Base-by-base conservation (phyloP, 2,329 filamentous ascomycete species). In the Thermomyces lanuginosus region DNA sequence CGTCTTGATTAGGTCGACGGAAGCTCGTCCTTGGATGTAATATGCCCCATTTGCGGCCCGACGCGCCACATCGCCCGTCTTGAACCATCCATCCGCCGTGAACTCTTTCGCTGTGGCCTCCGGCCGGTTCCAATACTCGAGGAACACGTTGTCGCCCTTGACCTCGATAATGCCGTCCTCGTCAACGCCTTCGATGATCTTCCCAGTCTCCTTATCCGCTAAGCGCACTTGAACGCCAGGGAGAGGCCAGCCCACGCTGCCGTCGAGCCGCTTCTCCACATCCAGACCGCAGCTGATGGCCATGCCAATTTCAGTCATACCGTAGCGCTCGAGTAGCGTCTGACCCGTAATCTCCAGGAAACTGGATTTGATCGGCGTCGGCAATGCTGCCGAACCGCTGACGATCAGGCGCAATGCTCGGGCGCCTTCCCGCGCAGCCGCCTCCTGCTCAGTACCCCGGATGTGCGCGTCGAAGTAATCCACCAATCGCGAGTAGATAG, bases 1-100 rank as follows among this genome's bases (percentile, higher is more conserved):
- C 1, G 58, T 61, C 35, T 69, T 68, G 41, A 69, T 65, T 16
- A 69, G 53, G 34, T 67, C 63, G 5, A 64, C 51, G 10, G 57
- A 62, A 6, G 59, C 61, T 7, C 63, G 55, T 6, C 64, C 64
- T 28, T 65, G 49, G 28, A 69, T 67, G 19, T 51, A 68, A 38
- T 66, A 68, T 45, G 63, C 41, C 34, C 58, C 32, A 7, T 31
- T 36, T 4, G 33, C 35, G 27, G 55, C 45, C 9, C 51, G 46
- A 10, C 43, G 40, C 1, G 54, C 54, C 4, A 57, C 49, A 32
- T 64, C 61, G 6, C 60, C 60, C 0, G 60, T 64, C 35, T 55
- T 57, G 40, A 62, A 64, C 48, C 59, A 64, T 6, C 58, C 58
- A 22, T 63, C 57, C 1, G 42, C 32, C 1, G 59, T 57, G 29